Conservation (phyloP, 1,139 yeast genomes). For the Pichiaceae sp. region DNA sequence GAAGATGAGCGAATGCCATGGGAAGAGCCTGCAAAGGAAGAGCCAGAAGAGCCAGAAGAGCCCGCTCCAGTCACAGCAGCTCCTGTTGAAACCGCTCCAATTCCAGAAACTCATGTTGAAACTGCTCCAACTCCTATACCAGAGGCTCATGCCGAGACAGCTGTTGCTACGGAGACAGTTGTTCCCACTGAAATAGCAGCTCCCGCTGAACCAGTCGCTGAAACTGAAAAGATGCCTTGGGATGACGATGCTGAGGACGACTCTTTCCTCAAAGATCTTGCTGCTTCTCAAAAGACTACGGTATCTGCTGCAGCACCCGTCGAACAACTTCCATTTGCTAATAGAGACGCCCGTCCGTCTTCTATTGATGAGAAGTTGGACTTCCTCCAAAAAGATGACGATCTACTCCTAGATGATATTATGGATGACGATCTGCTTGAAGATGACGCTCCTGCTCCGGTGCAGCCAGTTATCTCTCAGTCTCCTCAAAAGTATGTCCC, state of each 20-base stretch:
- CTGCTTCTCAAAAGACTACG: neutral
- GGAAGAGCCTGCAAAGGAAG: neutral
- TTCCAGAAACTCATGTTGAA: neutral
- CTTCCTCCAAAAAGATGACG: slow-evolving; percentile 21
- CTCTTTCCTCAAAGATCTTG: neutral
- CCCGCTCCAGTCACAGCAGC: neutral
- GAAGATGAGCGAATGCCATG: neutral
- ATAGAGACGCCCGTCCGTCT: neutral
- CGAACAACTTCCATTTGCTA: neutral
- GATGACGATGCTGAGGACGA: slow-evolving; percentile 4
- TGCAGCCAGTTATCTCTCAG: neutral
- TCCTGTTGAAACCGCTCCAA: neutral
- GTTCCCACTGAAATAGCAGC: no score
- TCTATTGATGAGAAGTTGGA: slow-evolving; percentile 15
- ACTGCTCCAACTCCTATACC: neutral
- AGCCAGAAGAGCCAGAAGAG: neutral
- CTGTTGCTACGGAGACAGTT: no score
- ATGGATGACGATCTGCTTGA: slow-evolving; percentile 26
- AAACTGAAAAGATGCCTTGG: slow-evolving; percentile 6
- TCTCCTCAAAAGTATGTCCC: neutral
- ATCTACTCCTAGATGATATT: slow-evolving; percentile 22
- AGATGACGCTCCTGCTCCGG: slow-evolving; percentile 23
- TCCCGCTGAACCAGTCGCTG: neutral
- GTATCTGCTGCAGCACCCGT: neutral
- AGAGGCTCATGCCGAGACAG: neutral